Percentiles rank a stretch among this genome's conserved stretches.
These are phyloP conservation scores for Apophysomyces elegans DNA, from an alignment of 371 early-diverging fungal genomes.

Conservation along the genomic window DNA sequence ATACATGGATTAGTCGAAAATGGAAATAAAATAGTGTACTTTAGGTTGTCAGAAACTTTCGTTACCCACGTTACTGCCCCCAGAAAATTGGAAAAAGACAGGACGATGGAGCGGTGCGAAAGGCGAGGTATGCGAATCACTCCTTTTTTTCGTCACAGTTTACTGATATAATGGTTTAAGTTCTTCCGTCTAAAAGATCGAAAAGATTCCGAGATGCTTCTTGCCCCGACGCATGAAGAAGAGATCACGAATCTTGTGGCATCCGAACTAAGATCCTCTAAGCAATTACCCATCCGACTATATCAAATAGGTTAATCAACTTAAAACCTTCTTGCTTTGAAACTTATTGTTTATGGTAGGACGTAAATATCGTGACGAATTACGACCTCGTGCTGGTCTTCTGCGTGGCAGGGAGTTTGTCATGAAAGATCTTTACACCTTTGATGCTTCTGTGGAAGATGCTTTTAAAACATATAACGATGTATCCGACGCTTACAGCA, in stretches of 20 bases:
- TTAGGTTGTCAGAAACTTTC: conserved; percentile 76
- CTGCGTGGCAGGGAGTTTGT: conserved; percentile 88
- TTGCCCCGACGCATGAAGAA: conserved; percentile 94
- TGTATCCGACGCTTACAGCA: conserved; percentile 73
- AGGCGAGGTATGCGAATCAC: conserved; percentile 53
- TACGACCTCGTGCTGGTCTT: conserved; percentile 82
- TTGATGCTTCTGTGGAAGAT: conserved; percentile 72
- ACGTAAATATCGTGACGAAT: conserved; percentile 85
- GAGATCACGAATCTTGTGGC: conserved; percentile 84
- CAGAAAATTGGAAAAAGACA: conserved; percentile 78
- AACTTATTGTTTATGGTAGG: conserved; percentile 25
- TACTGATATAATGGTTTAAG: conserved; percentile 26
- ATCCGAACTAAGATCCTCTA: conserved; percentile 64
- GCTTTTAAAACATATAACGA: conserved; percentile 76
- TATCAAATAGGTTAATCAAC: conserved; percentile 80
- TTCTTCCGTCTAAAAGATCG: conserved; percentile 85
- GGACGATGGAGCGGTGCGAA: conserved; percentile 80
- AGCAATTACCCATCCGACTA: conserved; percentile 82
- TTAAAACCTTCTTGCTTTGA: neutral
- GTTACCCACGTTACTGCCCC: conserved; percentile 69
- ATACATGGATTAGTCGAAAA: conserved; percentile 8
- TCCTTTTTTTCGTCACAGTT: neutral
- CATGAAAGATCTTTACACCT: conserved; percentile 96
- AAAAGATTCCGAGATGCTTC: conserved; percentile 66
- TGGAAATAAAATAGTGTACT: neutral